Percentiles rank a stretch among this genome's conserved stretches.
phyloP scores from a whole-genome alignment of 495 filamentous ascomycete genomes.

The Daldinia grandis region DNA sequence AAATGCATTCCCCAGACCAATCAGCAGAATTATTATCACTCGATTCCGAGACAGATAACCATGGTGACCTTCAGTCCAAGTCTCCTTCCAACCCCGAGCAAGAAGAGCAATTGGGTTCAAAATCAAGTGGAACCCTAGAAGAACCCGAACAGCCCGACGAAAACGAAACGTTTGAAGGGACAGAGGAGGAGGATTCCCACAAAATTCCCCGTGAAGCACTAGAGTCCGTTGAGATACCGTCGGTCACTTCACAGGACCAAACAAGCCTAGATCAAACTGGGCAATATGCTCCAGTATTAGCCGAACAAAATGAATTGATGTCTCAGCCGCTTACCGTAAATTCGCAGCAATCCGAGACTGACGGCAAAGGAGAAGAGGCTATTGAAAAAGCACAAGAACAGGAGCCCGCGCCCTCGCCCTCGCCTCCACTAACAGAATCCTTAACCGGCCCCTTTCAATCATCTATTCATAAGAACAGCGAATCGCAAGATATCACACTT shows the following conservation, averaged over 20 bases:
- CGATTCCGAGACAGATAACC: background rate
- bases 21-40: background rate
- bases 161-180: background rate
- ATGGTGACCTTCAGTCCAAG: background rate
- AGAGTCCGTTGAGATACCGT: background rate
- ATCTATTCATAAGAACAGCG: background rate
- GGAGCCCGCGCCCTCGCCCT: constrained; percentile 4
- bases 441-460: constrained; percentile 4
- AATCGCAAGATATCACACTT: background rate
- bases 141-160: background rate
- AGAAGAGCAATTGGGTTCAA: background rate
- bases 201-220: background rate
- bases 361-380: constrained; percentile 45
- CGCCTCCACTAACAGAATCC: constrained; percentile 9
- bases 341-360: constrained; percentile 10
- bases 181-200: background rate
- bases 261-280: constrained; percentile 4
- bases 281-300: constrained; percentile 1
- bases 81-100: background rate
- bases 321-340: constrained; percentile 8
- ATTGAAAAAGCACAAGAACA: constrained; percentile 26
- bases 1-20: background rate
- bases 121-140: background rate
- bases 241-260: constrained; percentile 8
- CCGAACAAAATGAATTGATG: constrained; percentile 10